These are phyloP conservation scores for Termitomyces sp. DNA, from an alignment of 768 basidiomycete species.

Conservation along the genomic window DNA sequence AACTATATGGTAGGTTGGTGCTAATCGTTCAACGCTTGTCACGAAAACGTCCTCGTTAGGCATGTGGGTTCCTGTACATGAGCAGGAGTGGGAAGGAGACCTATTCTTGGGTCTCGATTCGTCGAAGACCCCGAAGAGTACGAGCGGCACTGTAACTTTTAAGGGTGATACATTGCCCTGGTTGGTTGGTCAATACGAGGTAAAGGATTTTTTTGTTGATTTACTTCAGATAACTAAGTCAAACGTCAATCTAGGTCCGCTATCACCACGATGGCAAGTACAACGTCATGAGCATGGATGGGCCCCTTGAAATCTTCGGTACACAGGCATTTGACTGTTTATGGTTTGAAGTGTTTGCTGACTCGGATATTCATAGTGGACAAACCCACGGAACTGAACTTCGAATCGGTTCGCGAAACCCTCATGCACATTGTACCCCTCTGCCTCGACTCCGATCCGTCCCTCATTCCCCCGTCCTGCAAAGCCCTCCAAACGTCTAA, in stretches of 20 bases:
- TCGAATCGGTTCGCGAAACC: constrained; percentile 58
- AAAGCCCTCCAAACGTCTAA: constrained; percentile 30
- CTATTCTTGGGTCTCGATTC: constrained; percentile 50
- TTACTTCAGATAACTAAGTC: not conserved
- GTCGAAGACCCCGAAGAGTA: constrained; percentile 36
- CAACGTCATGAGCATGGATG: constrained; percentile 86
- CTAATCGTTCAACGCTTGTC: constrained; percentile 78
- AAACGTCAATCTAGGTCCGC: constrained; percentile 48
- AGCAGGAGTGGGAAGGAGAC: constrained; percentile 93
- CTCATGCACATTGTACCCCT: constrained; percentile 79
- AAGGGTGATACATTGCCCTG: constrained; percentile 80
- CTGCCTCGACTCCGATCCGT: constrained; percentile 84
- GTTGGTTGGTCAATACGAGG: constrained; percentile 84
- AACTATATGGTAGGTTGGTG: constrained; percentile 58
- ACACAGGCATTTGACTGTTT: constrained; percentile 22
- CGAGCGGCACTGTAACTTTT: constrained; percentile 70
- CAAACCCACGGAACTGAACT: constrained; percentile 60
- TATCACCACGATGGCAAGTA: constrained; percentile 98
- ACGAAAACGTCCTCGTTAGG: constrained; percentile 85
- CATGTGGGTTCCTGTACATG: constrained; percentile 89
- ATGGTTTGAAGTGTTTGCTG: constrained; percentile 1
- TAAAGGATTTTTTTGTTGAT: constrained; percentile 26
- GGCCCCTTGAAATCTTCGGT: constrained; percentile 90
- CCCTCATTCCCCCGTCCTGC: constrained; percentile 72
- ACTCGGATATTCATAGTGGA: constrained; percentile 47